Base-by-base conservation (phyloP, 495 filamentous ascomycete genomes). In the Jackrogersella multiformis region DNA sequence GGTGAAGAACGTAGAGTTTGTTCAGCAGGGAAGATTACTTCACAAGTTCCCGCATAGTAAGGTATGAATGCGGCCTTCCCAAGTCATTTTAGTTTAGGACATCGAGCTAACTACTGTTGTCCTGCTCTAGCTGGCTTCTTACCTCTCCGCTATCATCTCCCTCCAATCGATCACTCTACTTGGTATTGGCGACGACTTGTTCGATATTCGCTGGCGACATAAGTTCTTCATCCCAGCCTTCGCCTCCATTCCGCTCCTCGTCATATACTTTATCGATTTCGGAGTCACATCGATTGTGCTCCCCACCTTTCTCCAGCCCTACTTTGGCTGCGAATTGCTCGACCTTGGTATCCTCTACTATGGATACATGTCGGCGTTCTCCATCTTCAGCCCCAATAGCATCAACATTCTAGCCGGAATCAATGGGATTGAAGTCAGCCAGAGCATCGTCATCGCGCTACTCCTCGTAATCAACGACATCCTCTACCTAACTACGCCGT, bases 371-470 rank as follows among this genome's bases (percentile, higher is more conserved):
- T 92, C 92, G 32, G 86, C 88, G 24, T 86, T 99, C 49, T 88
- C 93, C 69, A 98, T 99, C 56, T 99, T 99, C 79, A 94, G 91
- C 69, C 93, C 95, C 4, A 98, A 99, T 77, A 91, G 92, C 74
- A 99, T 99, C 84, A 99, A 99, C 81, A 99, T 99, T 79, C 81
- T 98, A 2, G 95, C 95, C 5, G 95, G 95, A 8, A 92, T 99
- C 72, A 99, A 99, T 77, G 95, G 95, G 9, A 93, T 99, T 66
- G 95, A 99, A 76, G 96, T 98, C 46, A 84, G 89, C 2, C 95
- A 99, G 77, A 97, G 93, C 21, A 83, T 98, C 24, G 89, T 97
- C 59, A 95, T 99, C 71, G 94, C 93, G 16, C 74, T 88, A 34
- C 84, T 97, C 23, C 84, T 99, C 53, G 85, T 90, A 18, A 77